Percentiles rank a stretch among this genome's conserved stretches.
Evolutionary conservation across 345 rosid genomes (phyloP).

Genomic region (Brassica incana): DNA sequence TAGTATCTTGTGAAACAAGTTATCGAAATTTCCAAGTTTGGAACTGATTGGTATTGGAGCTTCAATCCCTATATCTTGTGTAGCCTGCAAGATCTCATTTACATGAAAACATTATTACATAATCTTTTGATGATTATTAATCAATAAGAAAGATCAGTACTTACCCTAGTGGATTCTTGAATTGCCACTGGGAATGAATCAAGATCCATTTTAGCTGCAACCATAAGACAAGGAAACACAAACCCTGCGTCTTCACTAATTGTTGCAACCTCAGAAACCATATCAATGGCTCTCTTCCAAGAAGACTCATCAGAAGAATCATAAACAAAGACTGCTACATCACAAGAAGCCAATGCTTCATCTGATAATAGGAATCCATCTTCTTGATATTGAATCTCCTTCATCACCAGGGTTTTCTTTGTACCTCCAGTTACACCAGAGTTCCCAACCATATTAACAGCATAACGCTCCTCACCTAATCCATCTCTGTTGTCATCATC

Average conservation of each 20-base stretch:
- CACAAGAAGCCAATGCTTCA: slow-evolving; percentile 79
- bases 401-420: slow-evolving; percentile 70
- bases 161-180: slow-evolving; percentile 81
- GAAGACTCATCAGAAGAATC: slow-evolving; percentile 85
- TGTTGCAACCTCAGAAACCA: slow-evolving; percentile 77
- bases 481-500: slow-evolving; percentile 42
- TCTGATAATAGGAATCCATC: slow-evolving; percentile 52
- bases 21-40: slow-evolving; percentile 59
- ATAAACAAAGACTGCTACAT: slow-evolving; percentile 72
- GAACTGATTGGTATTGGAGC: slow-evolving; percentile 80
- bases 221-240: slow-evolving; percentile 83
- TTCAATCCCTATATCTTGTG: slow-evolving; percentile 82
- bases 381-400: slow-evolving; percentile 55
- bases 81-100: slow-evolving; percentile 48
- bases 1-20: slow-evolving; percentile 61
- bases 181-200: slow-evolving; percentile 74
- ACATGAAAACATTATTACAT: not conserved
- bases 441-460: slow-evolving; percentile 62
- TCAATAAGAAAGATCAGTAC: not conserved
- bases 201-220: slow-evolving; percentile 85
- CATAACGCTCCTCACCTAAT: slow-evolving; percentile 56
- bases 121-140: not conserved
- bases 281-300: slow-evolving; percentile 67
- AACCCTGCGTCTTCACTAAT: slow-evolving; percentile 71
- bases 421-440: slow-evolving; percentile 44